phyloP scores from a whole-genome alignment of 2,329 filamentous ascomycete species.

The Microsporum audouinii region DNA sequence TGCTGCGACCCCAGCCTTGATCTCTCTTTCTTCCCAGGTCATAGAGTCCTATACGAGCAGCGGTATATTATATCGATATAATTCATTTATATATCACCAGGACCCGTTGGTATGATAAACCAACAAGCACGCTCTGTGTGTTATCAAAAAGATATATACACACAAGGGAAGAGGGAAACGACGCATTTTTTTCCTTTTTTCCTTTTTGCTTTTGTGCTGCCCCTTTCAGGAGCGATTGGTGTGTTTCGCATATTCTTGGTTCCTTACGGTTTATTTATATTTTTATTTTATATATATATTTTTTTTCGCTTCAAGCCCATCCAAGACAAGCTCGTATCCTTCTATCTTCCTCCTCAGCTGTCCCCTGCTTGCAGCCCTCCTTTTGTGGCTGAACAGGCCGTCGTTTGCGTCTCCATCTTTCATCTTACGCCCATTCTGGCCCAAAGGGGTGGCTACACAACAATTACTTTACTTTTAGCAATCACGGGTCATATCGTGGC shows the following conservation, averaged over 20 bases:
- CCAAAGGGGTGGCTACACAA: background rate
- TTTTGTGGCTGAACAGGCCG: background rate
- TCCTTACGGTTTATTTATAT: background rate
- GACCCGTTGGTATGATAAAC: background rate
- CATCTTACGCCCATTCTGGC: background rate
- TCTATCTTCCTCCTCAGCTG: background rate
- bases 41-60: background rate
- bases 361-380: background rate
- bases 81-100: background rate
- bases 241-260: slow-evolving; percentile 3
- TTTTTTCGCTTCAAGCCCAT: background rate
- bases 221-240: slow-evolving; percentile 1
- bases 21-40: background rate
- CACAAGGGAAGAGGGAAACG: background rate
- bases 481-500: background rate
- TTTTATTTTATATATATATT: background rate
- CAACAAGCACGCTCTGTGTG: background rate
- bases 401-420: background rate
- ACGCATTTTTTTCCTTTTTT: background rate
- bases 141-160: background rate
- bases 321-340: background rate
- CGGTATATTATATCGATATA: background rate
- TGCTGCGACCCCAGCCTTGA: background rate
- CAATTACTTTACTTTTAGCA: background rate
- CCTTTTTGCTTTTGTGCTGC: background rate